Percentiles rank a stretch among this genome's conserved stretches.
Conservation (phyloP, 768 basidiomycete genomes). For the Suillus hirtellus region DNA sequence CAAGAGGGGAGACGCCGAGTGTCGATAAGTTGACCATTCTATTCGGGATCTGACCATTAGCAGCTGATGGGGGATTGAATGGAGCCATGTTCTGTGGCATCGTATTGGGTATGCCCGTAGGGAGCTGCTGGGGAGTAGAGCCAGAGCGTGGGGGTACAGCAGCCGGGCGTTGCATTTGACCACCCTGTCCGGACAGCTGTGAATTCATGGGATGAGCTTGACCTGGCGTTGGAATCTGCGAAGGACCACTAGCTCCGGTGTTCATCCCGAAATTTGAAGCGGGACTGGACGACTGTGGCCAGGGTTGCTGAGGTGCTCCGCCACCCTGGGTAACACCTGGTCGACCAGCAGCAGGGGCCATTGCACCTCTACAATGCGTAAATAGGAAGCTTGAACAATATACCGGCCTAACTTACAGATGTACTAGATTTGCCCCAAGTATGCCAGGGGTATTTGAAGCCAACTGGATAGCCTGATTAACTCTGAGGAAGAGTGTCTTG, state of each 20-base stretch:
- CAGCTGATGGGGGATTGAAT: constrained; percentile 14
- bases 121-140: constrained; percentile 39
- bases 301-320: constrained; percentile 12
- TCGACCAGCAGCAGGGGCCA: constrained; percentile 21
- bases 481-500: constrained; percentile 42
- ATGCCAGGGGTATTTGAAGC: constrained; percentile 17
- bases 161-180: constrained; percentile 30
- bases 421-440: constrained; percentile 26
- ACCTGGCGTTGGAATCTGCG: constrained; percentile 20
- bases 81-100: constrained; percentile 37
- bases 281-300: constrained; percentile 2
- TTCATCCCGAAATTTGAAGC: constrained; percentile 23
- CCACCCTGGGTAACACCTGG: constrained; percentile 24
- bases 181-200: constrained; percentile 34
- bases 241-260: constrained; percentile 17
- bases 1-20: constrained; percentile 38
- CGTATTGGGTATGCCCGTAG: constrained; percentile 28
- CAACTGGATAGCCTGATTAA: constrained; percentile 34
- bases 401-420: constrained; percentile 33
- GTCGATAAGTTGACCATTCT: constrained; percentile 16
- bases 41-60: constrained; percentile 25
- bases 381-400: constrained; percentile 7
- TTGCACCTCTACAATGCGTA: constrained; percentile 21
- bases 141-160: constrained; percentile 40
- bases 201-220: constrained; percentile 24